phyloP scores from a whole-genome alignment of 2,329 filamentous ascomycete species.

The Scedosporium dehoogii region DNA sequence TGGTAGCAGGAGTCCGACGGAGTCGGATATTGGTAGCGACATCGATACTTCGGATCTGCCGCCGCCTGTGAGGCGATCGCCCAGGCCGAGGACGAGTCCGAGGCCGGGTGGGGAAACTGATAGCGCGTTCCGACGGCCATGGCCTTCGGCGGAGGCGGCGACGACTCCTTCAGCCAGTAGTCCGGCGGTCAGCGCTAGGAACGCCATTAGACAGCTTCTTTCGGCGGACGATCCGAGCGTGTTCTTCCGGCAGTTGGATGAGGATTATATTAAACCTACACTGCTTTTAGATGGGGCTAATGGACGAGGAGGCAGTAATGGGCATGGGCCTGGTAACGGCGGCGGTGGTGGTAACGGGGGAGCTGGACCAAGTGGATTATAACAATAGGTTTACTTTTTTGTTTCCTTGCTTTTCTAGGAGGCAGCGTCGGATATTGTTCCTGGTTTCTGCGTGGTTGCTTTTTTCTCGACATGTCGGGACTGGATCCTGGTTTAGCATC shows the following conservation, averaged over 20 bases:
- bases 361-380: slow-evolving; percentile 1
- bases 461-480: too few relatives aligned
- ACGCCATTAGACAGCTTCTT: slow-evolving; percentile 71
- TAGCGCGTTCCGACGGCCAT: background rate
- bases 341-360: background rate
- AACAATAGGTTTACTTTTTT: background rate
- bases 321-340: slow-evolving; percentile 12
- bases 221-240: slow-evolving; percentile 81
- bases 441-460: too few relatives aligned
- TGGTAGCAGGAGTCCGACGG: slow-evolving; percentile 33
- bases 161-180: background rate
- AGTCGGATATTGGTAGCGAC: slow-evolving; percentile 53
- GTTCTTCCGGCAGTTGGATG: slow-evolving; percentile 85
- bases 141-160: background rate
- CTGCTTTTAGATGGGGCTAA: slow-evolving; percentile 66
- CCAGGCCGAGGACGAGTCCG: slow-evolving; percentile 18
- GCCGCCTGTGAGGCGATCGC: slow-evolving; percentile 42
- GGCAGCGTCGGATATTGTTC: too few relatives aligned
- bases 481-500: too few relatives aligned
- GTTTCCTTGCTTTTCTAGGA: background rate
- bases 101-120: slow-evolving; percentile 9
- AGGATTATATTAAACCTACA: slow-evolving; percentile 91
- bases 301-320: slow-evolving; percentile 17
- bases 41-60: slow-evolving; percentile 59
- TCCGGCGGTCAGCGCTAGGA: slow-evolving; percentile 47